Base-by-base conservation (phyloP, 768 basidiomycete species). In the Tulasnella sp. region DNA sequence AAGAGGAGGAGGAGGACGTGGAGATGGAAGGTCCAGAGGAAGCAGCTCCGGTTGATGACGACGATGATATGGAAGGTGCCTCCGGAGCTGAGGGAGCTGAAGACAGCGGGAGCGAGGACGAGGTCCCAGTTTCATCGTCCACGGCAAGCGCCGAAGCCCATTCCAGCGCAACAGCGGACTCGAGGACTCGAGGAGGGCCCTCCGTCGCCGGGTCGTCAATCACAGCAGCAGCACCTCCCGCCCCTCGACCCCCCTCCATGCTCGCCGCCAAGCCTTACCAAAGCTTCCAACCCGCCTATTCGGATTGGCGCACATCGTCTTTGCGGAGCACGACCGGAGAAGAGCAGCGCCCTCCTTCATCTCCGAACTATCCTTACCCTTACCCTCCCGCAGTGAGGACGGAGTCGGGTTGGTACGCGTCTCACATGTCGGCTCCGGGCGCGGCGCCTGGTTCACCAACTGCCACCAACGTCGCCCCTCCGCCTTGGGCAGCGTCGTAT, bases 311-410 rank as follows among this genome's bases (percentile, higher is more conserved):
- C 7, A 69, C 64, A 14, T 69, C 64, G 9, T 69, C 64, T 7
- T 34, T 69, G 64, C 64, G 64, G 28, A 69, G 64, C 64, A 69
- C 64, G 31, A 69, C 64, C 14, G 64, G 64, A 37, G 64, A 69
- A 16, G 64, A 69, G 64, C 64, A 69, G 34, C 31, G 64, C 18
- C 31, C 64, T 14, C 64, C 64, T 69, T 28, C 64, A 37, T 37
- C 64, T 14, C 34, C 64, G 12, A 69, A 24, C 16, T 69, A 69
- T 37, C 31, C 64, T 34, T 69, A 69, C 64, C 64, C 64, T 69
- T 69, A 69, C 34, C 64, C 31, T 69, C 5, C 31, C 12, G 24
- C 64, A 69, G 16, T 37, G 31, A 46, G 64, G 5, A 69, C 31
- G 12, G 31, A 69, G 1, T 4, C 31, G 28, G 64, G 64, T 16